A percentile compares a stretch with the other conserved stretches of the same genome.
Conservation (phyloP, 305 asterid species). For the Ilex paraguariensis region DNA sequence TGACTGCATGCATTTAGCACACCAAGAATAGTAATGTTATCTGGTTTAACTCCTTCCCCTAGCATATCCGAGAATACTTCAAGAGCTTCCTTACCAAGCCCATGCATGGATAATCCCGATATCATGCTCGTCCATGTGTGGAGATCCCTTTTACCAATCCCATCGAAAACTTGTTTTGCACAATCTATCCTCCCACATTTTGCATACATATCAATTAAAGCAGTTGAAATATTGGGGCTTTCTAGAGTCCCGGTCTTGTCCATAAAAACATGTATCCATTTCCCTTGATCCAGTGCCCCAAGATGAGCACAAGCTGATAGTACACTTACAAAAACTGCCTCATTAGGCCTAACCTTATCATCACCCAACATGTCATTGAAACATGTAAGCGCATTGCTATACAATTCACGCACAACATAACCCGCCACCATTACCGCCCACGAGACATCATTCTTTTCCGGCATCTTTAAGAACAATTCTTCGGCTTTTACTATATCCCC, state of each 20-base stretch:
- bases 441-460: conserved; percentile 62
- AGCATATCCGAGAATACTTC: conserved; percentile 45
- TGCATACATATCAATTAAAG: conserved; percentile 80
- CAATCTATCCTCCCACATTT: conserved; percentile 64
- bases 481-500: conserved; percentile 43
- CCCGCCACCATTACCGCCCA: conserved; percentile 78
- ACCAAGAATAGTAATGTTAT: conserved; percentile 56
- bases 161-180: conserved; percentile 41
- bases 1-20: conserved; percentile 53
- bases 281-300: conserved; percentile 67
- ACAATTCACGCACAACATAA: conserved; percentile 42
- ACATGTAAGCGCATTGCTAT: conserved; percentile 42
- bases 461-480: conserved; percentile 47
- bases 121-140: conserved; percentile 54
- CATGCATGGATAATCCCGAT: conserved; percentile 51
- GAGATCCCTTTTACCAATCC: conserved; percentile 31
- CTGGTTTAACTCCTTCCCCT: conserved; percentile 45
- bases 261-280: conserved; percentile 47
- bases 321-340: conserved; percentile 71
- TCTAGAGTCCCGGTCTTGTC: conserved; percentile 22
- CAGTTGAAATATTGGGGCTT: conserved; percentile 50
- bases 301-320: conserved; percentile 83
- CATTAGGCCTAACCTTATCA: conserved; percentile 48
- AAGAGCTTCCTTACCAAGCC: conserved; percentile 57
- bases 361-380: conserved; percentile 37